A percentile compares a stretch with the other conserved stretches of the same genome.
These are phyloP conservation scores for Xylogone sp. DNA, from an alignment of 2,329 filamentous ascomycete species.

Conservation along the genomic window DNA sequence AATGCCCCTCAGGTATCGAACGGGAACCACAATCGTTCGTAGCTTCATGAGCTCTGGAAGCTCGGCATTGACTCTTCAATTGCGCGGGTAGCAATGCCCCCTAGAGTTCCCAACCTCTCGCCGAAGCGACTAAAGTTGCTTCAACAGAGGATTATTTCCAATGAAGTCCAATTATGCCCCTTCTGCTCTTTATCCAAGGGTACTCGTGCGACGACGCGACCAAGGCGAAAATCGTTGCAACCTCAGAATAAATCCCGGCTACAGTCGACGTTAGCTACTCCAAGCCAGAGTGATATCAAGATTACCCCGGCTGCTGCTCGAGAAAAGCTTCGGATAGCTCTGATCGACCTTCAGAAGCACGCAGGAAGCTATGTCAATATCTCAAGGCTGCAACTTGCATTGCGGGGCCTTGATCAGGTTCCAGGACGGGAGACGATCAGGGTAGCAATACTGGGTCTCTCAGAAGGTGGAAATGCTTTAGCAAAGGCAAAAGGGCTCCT, in stretches of 20 bases:
- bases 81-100: conserved; percentile 28
- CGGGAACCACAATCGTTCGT: neutral
- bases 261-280: neutral
- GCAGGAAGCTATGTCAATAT: conserved; percentile 61
- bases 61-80: neutral
- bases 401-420: conserved; percentile 57
- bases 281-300: neutral
- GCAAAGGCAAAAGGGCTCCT: conserved; percentile 61
- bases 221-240: neutral
- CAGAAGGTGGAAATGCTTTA: conserved; percentile 29
- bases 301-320: conserved; percentile 7
- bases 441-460: conserved; percentile 52
- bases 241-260: neutral
- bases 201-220: neutral
- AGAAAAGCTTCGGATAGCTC: conserved; percentile 29
- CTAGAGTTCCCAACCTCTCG: conserved; percentile 22
- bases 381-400: conserved; percentile 67
- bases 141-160: conserved; percentile 7
- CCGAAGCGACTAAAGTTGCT: conserved; percentile 11
- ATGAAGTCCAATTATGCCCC: neutral
- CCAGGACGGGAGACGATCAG: conserved; percentile 55
- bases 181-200: neutral
- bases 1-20: conserved; percentile 1
- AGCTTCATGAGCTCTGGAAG: conserved; percentile 3
- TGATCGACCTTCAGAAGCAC: conserved; percentile 57